phyloP scores from a whole-genome alignment of 495 filamentous ascomycete genomes.

The Podospora fimiseda region DNA sequence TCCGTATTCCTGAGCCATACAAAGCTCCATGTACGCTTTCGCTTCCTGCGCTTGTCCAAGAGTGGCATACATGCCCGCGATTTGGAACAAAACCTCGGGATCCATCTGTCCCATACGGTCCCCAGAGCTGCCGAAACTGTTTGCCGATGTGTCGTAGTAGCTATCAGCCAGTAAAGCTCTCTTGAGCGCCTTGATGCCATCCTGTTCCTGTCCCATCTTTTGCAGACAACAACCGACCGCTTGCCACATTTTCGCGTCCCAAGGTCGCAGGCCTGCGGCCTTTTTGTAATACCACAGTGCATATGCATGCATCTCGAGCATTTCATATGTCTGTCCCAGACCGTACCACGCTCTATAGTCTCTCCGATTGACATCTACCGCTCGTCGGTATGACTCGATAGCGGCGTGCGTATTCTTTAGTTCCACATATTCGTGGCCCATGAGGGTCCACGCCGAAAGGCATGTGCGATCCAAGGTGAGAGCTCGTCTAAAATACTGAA shows the following conservation, averaged over 20 bases:
- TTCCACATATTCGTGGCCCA: constrained; percentile 99
- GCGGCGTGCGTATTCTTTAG: constrained; percentile 99
- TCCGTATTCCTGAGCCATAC: constrained; percentile 79
- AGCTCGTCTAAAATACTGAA: constrained; percentile 94
- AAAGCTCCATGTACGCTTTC: constrained; percentile 89
- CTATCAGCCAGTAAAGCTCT: constrained; percentile 78
- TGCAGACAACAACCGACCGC: constrained; percentile 87
- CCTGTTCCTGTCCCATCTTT: constrained; percentile 71
- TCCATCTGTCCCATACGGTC: constrained; percentile 59
- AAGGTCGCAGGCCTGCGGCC: constrained; percentile 80
- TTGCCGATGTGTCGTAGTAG: constrained; percentile 59
- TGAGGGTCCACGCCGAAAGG: constrained; percentile 93
- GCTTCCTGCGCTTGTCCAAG: constrained; percentile 70
- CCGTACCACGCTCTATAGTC: constrained; percentile 99
- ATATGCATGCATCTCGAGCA: constrained; percentile 96
- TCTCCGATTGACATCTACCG: constrained; percentile 91
- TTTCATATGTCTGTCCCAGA: constrained; percentile 92
- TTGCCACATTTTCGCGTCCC: constrained; percentile 98
- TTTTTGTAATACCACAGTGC: constrained; percentile 96
- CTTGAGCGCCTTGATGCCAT: constrained; percentile 92
- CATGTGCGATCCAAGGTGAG: constrained; percentile 91
- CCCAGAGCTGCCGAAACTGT: constrained; percentile 39
- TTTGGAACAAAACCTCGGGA: constrained; percentile 82
- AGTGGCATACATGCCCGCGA: constrained; percentile 82
- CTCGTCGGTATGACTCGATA: constrained; percentile 93